Percentiles rank a stretch among this genome's conserved stretches.
phyloP scores from a whole-genome alignment of 805 yeast genomes.

The Metschnikowia matae region DNA sequence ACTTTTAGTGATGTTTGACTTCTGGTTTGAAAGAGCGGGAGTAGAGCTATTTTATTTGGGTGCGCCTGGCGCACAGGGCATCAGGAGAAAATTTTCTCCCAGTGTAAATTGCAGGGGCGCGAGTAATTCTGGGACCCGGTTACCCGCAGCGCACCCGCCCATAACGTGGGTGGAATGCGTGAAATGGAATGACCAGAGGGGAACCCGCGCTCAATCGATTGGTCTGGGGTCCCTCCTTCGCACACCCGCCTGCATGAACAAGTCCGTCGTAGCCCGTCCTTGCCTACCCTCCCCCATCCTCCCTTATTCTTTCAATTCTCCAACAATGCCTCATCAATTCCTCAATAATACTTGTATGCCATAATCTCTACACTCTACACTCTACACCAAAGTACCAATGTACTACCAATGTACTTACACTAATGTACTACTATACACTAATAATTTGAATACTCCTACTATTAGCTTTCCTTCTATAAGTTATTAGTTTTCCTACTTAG shows the following conservation, averaged over 20 bases:
- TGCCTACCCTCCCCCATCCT: neutral
- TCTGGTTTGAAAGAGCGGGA: constrained; percentile 20
- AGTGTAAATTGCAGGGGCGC: constrained; percentile 9
- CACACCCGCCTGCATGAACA: neutral
- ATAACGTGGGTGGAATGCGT: neutral
- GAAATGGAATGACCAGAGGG: neutral
- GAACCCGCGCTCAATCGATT: constrained; percentile 1
- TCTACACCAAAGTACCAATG: no score
- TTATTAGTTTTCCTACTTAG: no score
- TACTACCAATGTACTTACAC: no score
- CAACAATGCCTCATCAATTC: no score
- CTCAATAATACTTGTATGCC: no score
- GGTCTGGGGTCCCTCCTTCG: neutral
- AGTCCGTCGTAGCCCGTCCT: neutral
- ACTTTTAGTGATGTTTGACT: constrained; percentile 26
- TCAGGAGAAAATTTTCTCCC: constrained; percentile 20
- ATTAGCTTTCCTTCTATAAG: no score
- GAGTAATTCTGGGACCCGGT: constrained; percentile 17
- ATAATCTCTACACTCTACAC: no score
- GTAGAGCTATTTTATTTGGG: constrained; percentile 18
- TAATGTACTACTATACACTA: no score
- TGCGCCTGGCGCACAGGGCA: constrained; percentile 20
- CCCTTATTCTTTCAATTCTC: no score
- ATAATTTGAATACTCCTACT: no score
- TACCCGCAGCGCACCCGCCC: constrained; percentile 15